These are phyloP conservation scores for Phoma herbarum DNA, from an alignment of 2,329 filamentous ascomycete genomes.

Conservation along the genomic window DNA sequence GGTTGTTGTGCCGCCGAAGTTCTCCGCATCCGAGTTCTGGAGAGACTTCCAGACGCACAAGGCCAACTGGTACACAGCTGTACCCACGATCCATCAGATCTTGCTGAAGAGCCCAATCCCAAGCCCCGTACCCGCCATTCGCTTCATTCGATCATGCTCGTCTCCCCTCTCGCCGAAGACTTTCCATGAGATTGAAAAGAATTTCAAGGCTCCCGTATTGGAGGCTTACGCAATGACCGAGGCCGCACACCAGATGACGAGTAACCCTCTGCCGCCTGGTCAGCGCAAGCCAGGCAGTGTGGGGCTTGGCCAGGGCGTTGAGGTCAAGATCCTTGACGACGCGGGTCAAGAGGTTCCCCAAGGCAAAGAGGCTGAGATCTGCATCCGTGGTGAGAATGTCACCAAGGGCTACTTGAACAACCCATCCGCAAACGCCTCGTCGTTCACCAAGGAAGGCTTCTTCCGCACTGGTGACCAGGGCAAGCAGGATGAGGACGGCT, in stretches of 20 bases:
- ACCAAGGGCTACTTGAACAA: slow-evolving; percentile 90
- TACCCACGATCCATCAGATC: slow-evolving; percentile 93
- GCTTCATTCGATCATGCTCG: slow-evolving; percentile 89
- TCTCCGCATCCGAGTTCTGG: slow-evolving; percentile 88
- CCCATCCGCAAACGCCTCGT: slow-evolving; percentile 74
- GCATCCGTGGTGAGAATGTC: slow-evolving; percentile 82
- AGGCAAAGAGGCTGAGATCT: slow-evolving; percentile 81
- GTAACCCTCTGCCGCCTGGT: slow-evolving; percentile 67
- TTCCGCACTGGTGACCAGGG: slow-evolving; percentile 91
- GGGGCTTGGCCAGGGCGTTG: slow-evolving; percentile 83
- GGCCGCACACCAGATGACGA: slow-evolving; percentile 86
- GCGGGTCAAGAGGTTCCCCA: slow-evolving; percentile 72
- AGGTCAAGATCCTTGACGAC: slow-evolving; percentile 78
- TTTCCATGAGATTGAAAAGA: slow-evolving; percentile 79
- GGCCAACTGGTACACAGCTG: slow-evolving; percentile 92
- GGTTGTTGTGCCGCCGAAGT: slow-evolving; percentile 78
- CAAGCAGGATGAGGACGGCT: slow-evolving; percentile 79
- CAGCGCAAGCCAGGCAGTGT: slow-evolving; percentile 84
- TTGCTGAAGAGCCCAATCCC: slow-evolving; percentile 78
- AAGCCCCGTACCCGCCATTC: slow-evolving; percentile 73
- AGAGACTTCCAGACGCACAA: slow-evolving; percentile 74
- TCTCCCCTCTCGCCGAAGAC: slow-evolving; percentile 83
- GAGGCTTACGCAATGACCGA: slow-evolving; percentile 96
- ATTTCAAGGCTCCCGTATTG: slow-evolving; percentile 80
- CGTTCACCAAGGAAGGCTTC: slow-evolving; percentile 78